These are phyloP conservation scores for Colletotrichum sp. DNA, from an alignment of 2,329 filamentous ascomycete genomes.

Conservation along the genomic window DNA sequence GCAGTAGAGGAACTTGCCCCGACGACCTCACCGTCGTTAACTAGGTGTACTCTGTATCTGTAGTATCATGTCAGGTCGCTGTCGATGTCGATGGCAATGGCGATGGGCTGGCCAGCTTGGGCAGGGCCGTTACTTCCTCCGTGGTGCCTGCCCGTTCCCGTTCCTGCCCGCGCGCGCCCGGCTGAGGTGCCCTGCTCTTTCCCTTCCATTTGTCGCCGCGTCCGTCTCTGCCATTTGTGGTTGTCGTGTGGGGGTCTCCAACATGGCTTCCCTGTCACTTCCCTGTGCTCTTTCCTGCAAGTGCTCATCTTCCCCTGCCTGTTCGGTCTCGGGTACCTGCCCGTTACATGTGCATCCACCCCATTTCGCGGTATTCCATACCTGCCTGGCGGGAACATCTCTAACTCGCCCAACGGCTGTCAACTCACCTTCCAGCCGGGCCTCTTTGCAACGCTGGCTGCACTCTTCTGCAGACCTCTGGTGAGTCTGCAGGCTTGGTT, in stretches of 20 bases:
- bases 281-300: conserved; percentile 1
- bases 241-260: conserved; percentile 14
- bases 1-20: not conserved
- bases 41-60: not conserved
- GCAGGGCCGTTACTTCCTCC: not conserved
- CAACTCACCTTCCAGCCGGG: not conserved
- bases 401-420: not conserved
- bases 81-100: not conserved
- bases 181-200: not conserved
- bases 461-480: not conserved
- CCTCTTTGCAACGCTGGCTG: not conserved
- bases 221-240: conserved; percentile 3
- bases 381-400: not conserved
- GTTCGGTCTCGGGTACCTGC: conserved; percentile 1
- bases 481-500: not conserved
- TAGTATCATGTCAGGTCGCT: not conserved
- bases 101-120: not conserved
- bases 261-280: conserved; percentile 4
- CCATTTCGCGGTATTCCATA: not conserved
- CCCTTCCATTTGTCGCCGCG: not conserved
- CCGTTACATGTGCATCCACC: not conserved
- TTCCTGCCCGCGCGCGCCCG: not conserved
- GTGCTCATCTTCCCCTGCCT: conserved; percentile 5
- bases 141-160: not conserved
- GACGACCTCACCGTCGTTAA: not conserved